phyloP scores from a whole-genome alignment of 2,329 filamentous ascomycete species.

The Chalaropsis ovoidea region DNA sequence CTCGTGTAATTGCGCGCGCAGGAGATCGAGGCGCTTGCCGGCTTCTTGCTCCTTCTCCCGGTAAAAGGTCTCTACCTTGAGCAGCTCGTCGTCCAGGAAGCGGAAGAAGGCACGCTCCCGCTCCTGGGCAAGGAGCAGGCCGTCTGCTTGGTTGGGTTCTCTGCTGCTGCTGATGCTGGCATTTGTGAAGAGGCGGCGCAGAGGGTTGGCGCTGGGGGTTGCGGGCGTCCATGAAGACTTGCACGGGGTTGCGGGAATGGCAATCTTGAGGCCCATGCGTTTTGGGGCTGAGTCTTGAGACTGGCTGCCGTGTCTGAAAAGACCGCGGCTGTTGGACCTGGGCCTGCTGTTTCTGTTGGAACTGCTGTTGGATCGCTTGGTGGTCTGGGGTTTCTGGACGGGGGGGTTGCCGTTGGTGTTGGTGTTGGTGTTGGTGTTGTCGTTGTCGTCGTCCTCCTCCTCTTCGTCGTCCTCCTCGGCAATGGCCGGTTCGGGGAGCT shows the following conservation, averaged over 20 bases:
- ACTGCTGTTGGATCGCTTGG: neutral
- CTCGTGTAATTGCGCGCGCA: constrained; percentile 80
- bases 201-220: constrained; percentile 29
- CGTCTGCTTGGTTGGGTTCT: constrained; percentile 34
- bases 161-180: constrained; percentile 25
- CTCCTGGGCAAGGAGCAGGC: constrained; percentile 54
- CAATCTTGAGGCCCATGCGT: constrained; percentile 9
- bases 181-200: constrained; percentile 34
- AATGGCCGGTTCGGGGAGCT: constrained; percentile 47
- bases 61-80: constrained; percentile 92
- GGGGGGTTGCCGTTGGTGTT: neutral
- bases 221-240: constrained; percentile 15
- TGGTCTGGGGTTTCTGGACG: constrained; percentile 14
- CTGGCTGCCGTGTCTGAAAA: constrained; percentile 15
- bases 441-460: neutral
- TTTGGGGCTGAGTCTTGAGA: neutral
- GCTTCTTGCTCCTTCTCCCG: constrained; percentile 79
- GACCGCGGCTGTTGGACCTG: constrained; percentile 6
- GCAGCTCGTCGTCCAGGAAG: constrained; percentile 72
- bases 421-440: too few relatives aligned
- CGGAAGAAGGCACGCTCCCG: constrained; percentile 75
- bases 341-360: too few relatives aligned
- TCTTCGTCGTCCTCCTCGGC: constrained; percentile 27
- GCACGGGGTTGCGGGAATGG: constrained; percentile 3
- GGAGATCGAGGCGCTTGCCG: constrained; percentile 54